phyloP scores from a whole-genome alignment of 2,329 filamentous ascomycete species.

The Parafenestella ontariensis region DNA sequence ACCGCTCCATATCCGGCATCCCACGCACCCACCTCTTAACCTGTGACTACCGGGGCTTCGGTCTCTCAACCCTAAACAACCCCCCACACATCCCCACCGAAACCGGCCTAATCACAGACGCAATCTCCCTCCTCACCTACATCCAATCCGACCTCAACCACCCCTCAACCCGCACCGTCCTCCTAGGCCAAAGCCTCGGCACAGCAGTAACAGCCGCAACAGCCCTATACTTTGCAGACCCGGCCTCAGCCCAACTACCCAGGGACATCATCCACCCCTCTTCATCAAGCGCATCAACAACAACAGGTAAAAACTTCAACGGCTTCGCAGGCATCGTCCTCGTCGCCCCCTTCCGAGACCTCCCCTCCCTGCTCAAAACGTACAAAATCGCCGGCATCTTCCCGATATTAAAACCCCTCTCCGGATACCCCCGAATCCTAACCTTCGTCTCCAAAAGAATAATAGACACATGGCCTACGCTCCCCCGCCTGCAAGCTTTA shows the following conservation, averaged over 20 bases:
- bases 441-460: slow-evolving; percentile 68
- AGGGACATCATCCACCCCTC: slow-evolving; percentile 12
- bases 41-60: slow-evolving; percentile 91
- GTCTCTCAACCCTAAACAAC: slow-evolving; percentile 73
- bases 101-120: slow-evolving; percentile 80
- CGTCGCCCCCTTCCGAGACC: slow-evolving; percentile 77
- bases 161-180: slow-evolving; percentile 73
- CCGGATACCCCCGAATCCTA: slow-evolving; percentile 69
- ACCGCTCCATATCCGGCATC: slow-evolving; percentile 76
- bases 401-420: slow-evolving; percentile 79
- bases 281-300: slow-evolving; percentile 38
- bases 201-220: slow-evolving; percentile 82
- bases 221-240: slow-evolving; percentile 70
- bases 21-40: slow-evolving; percentile 78
- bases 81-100: slow-evolving; percentile 68
- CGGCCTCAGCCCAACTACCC: slow-evolving; percentile 28
- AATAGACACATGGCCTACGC: slow-evolving; percentile 83
- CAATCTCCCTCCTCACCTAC: slow-evolving; percentile 75
- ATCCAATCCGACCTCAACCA: slow-evolving; percentile 70
- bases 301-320: slow-evolving; percentile 9
- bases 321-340: slow-evolving; percentile 83
- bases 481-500: slow-evolving; percentile 67
- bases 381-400: slow-evolving; percentile 82
- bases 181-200: slow-evolving; percentile 87
- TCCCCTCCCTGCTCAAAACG: slow-evolving; percentile 74